phyloP scores from a whole-genome alignment of 768 basidiomycete species.

The Suillus luteus region DNA sequence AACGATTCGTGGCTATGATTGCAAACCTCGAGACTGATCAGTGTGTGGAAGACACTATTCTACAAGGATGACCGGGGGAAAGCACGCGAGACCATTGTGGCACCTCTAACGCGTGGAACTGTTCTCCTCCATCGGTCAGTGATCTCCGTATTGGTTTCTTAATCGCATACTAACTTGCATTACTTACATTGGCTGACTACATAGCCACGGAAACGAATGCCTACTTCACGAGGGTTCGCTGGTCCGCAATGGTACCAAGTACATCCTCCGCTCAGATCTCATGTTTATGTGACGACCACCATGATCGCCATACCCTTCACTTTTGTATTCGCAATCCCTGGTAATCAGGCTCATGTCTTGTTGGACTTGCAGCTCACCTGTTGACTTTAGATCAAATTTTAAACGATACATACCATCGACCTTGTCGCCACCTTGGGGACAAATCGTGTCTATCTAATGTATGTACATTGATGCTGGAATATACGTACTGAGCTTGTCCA shows the following conservation, averaged over 20 bases:
- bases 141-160: background rate
- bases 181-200: constrained; percentile 7
- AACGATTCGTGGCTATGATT: constrained; percentile 7
- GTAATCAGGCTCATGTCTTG: background rate
- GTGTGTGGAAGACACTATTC: constrained; percentile 59
- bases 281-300: constrained; percentile 50
- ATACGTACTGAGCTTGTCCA: background rate
- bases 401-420: background rate
- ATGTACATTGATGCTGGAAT: background rate
- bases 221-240: constrained; percentile 71
- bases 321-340: background rate
- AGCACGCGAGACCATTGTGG: constrained; percentile 47
- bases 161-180: constrained; percentile 10
- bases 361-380: background rate
- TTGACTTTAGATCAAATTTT: background rate
- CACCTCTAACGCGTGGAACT: constrained; percentile 60
- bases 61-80: constrained; percentile 58
- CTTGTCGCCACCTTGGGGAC: background rate
- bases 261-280: constrained; percentile 70
- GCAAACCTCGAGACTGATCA: background rate
- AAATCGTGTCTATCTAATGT: background rate
- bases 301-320: background rate
- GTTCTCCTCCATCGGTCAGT: constrained; percentile 66
- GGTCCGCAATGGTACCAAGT: constrained; percentile 62
- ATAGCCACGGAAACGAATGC: constrained; percentile 71